Conservation (phyloP, 768 basidiomycete species). For the Serendipita indica region DNA sequence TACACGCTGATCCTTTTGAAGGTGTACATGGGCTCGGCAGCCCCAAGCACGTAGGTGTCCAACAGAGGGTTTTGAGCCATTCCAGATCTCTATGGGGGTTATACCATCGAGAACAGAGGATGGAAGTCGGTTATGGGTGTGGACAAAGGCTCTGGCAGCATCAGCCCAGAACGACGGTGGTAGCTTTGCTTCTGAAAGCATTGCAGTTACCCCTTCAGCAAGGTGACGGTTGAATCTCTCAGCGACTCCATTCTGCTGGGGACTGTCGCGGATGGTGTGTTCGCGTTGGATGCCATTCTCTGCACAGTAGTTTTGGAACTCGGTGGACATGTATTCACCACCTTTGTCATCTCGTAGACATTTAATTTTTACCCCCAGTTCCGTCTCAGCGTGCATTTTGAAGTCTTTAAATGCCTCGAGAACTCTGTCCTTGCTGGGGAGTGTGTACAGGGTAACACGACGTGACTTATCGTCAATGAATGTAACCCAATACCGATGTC, state of each 20-base stretch:
- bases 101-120: background rate
- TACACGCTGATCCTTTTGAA: constrained; percentile 21
- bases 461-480: constrained; percentile 27
- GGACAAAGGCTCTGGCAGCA: background rate
- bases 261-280: constrained; percentile 12
- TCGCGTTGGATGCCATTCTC: constrained; percentile 14
- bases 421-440: constrained; percentile 20
- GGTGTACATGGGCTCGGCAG: constrained; percentile 26
- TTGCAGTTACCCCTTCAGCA: constrained; percentile 11
- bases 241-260: constrained; percentile 19
- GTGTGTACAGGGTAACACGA: constrained; percentile 18
- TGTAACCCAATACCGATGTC: constrained; percentile 22
- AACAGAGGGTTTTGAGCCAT: constrained; percentile 14
- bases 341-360: constrained; percentile 23
- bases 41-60: constrained; percentile 26
- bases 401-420: constrained; percentile 15
- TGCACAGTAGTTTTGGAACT: constrained; percentile 5
- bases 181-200: constrained; percentile 8
- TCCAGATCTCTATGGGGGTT: constrained; percentile 11
- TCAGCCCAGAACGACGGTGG: constrained; percentile 1
- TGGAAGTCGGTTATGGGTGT: constrained; percentile 7
- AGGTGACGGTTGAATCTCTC: constrained; percentile 18
- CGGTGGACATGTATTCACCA: constrained; percentile 23
- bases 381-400: background rate
- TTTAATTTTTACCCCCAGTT: constrained; percentile 18